Evolutionary conservation across 805 yeast species (phyloP).

Genomic region (Ogataea zsoltii): DNA sequence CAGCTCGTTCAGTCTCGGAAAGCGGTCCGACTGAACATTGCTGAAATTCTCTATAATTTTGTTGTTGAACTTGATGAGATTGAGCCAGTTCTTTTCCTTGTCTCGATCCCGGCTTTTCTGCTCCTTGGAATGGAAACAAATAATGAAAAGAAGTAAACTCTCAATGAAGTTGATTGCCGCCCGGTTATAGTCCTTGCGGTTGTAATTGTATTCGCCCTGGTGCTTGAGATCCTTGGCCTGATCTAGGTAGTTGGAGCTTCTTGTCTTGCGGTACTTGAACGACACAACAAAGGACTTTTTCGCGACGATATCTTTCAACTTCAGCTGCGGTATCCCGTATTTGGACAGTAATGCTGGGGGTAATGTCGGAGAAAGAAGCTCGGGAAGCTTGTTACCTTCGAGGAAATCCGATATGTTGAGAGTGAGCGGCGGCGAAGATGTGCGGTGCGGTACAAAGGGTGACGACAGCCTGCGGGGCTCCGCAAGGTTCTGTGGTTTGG

Average conservation of each 20-base stretch:
- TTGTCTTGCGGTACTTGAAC: constrained; percentile 5
- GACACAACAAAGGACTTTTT: constrained; percentile 4
- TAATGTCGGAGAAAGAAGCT: constrained; percentile 19
- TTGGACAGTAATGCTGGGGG: constrained; percentile 17
- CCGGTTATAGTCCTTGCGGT: constrained; percentile 11
- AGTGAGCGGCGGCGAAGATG: constrained; percentile 2
- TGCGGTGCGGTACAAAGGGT: constrained; percentile 1
- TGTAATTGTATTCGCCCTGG: constrained; percentile 19
- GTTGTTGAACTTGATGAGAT: constrained; percentile 16
- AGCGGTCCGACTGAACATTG: constrained; percentile 3
- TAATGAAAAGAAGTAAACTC: constrained; percentile 27
- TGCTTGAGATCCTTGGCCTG: constrained; percentile 19
- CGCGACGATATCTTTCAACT: constrained; percentile 17
- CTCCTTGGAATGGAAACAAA: constrained; percentile 27
- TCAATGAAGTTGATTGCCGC: constrained; percentile 27
- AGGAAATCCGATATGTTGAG: constrained; percentile 7
- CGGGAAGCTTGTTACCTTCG: constrained; percentile 17
- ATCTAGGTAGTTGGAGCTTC: constrained; percentile 3
- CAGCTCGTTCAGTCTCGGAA: constrained; percentile 4
- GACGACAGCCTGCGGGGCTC: constrained; percentile 1
- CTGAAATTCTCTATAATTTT: constrained; percentile 27
- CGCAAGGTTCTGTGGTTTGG: neutral
- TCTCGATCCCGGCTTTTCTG: neutral
- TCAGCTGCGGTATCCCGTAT: constrained; percentile 19
- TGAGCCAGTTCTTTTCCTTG: constrained; percentile 23